Evolutionary conservation across 2,329 filamentous ascomycete genomes (phyloP), one percentile per base, ranked within the genome.

Genomic region (Phyllosticta citrichinensis): DNA sequence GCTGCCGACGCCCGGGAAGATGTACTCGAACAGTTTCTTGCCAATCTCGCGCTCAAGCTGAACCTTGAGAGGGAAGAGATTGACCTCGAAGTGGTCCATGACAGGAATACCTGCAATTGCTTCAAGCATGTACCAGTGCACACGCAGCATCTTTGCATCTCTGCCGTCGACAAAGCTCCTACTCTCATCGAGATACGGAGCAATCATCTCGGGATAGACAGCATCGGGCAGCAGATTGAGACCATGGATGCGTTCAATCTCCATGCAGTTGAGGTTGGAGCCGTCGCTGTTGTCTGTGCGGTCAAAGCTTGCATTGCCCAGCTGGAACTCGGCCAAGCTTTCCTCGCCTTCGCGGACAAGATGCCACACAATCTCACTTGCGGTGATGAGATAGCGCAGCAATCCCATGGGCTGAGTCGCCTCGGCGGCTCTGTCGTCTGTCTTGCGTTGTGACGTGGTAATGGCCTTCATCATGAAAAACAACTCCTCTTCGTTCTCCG

Each of bases 391-490:
- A 88, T 93, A 97, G 67, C 90, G 87, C 59, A 99, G 75, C 51
- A 97, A 79, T 5, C 91, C 91, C 63, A 84, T 92, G 61, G 86
- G 87, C 64, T 91, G 83, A 6, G 85, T 84, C 56, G 84, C 80
- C 58, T 77, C 73, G 47, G 75, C 75, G 55, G 83, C 83, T 25
- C 73, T 68, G 63, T 96, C 91, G 57, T 88, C 85, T 64, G 85
- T 86, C 71, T 92, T 94, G 63, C 91, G 83, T 74, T 99, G 94
- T 5, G 93, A 95, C 2, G 91, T 95, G 1, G 94, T 99, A 71
- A 99, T 99, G 50, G 94, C 95, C 69, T 99, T 97, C 94, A 99
- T 97, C 79, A 99, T 89, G 77, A 99, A 99, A 80, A 99, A 99
- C 9, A 99, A 77, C 73, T 99, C 95, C 68, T 99, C 94, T 72